Evolutionary conservation across 345 rosid species (phyloP), one percentile per base, ranked within the genome.

Genomic region (Eucalyptus globulus): DNA sequence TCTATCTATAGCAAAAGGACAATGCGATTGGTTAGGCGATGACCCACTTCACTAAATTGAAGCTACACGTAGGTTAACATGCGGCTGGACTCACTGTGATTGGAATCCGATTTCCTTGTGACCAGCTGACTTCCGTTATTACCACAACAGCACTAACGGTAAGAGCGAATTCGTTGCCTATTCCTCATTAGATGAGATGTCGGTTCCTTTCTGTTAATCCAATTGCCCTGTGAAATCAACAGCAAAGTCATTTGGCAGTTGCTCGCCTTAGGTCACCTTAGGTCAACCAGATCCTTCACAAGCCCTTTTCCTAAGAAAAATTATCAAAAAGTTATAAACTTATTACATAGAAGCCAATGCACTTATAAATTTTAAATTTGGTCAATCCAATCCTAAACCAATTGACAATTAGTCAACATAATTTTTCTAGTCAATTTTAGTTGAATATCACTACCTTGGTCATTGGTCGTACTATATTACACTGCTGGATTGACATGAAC

Each of bases 381-480:
- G 3, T 21, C 7, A 37, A 69, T 72, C 2, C 12, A 72, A 11
- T 34, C 45, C 0, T 34, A 34, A 72, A 3, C 13, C 6, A 19
- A 17, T 10, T 10, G 13, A 72, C 14, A 6, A 72, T 37, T 10
- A 34, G 12, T 11, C 45, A 72, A 72, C 19, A 3, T 17, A 72
- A 12, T 37, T 0, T 9, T 34, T 17, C 8, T 1, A 4, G 0
- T 34, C 8, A 72, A 72, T 34, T 72, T 34, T 72, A 9, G 3
- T 5, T 4, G 3, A 11, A 15, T 9, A 37, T 19, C 26, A 3
- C 4, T 37, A 12, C 2, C 43, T 9, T 16, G 40, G 0, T 31
- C 3, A 0, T 2, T 0, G 0, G 6, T 11, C 0, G 17, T 15
- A 8, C 1, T 69, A 31, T 16, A 0, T 69, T 0, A 31, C 0